These are phyloP conservation scores for Picea abies DNA, from an alignment of 83 land plant genomes.

Conservation along the genomic window DNA sequence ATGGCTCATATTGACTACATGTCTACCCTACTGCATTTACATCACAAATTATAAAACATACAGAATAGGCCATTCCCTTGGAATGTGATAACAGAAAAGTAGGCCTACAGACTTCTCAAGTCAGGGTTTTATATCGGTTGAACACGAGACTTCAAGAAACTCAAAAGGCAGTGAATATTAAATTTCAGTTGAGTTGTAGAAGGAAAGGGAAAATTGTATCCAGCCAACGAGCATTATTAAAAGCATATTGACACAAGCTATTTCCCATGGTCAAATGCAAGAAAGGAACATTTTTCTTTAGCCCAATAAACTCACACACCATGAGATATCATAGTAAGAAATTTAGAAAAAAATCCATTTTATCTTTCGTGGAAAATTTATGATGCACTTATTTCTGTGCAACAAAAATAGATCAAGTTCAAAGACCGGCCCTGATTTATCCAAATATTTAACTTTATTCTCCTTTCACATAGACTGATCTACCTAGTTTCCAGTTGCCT, in stretches of 20 bases:
- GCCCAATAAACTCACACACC: not conserved
- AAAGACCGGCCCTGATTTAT: not conserved
- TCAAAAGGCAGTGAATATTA: not conserved
- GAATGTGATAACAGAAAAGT: too few relatives aligned
- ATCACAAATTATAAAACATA: too few relatives aligned
- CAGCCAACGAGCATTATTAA: not conserved
- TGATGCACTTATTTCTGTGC: not conserved
- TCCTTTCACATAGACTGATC: not conserved
- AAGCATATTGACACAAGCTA: not conserved
- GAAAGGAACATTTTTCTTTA: not conserved
- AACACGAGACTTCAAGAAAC: too few relatives aligned
- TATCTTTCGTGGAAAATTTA: not conserved
- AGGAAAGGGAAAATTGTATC: not conserved
- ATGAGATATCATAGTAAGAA: not conserved
- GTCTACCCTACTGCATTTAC: too few relatives aligned
- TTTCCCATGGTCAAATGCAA: not conserved
- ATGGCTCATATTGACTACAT: too few relatives aligned
- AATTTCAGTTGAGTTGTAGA: not conserved
- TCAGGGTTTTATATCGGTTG: too few relatives aligned
- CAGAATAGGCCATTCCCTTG: too few relatives aligned
- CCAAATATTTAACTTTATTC: not conserved
- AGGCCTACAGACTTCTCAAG: too few relatives aligned
- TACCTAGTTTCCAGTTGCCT: not conserved
- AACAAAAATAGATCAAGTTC: not conserved
- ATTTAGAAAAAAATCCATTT: not conserved